Base-by-base conservation (phyloP, 129 eudicot species). In the Helichrysum umbraculigerum region DNA sequence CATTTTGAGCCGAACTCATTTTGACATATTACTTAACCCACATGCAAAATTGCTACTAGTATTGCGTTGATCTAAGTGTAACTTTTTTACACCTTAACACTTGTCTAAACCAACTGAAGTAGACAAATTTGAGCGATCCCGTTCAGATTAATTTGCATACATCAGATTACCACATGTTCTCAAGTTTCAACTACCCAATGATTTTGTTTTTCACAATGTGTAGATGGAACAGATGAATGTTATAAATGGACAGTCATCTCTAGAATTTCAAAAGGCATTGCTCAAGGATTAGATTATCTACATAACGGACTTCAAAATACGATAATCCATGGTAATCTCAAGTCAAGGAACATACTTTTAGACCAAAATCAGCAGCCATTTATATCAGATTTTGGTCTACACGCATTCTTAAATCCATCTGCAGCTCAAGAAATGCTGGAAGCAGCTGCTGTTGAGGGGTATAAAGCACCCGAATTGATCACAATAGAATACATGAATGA, bases 391-490 rank as follows among this genome's bases (percentile, higher is more conserved):
- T 87, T 86, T 68, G 95, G 99, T 51, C 79, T 95, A 47, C 89
- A 86, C 60, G 84, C 84, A 14, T 78, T 91, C 50, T 61, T 95
- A 85, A 91, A 89, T 66, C 86, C 90, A 8, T 60, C 84, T 6
- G 83, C 96, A 20, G 92, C 87, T 51, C 96, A 95, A 67, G 90
- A 87, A 80, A 86, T 95, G 89, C 85, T 91, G 28, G 95, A 95
- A 78, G 78, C 70, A 15, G 89, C 94, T 35, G 82, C 89, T 12
- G 79, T 56, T n/a, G 84, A 91, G 68, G 99, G 97, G 22, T 95
- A 95, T 51, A 95, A 86, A 74, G 95, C 99, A 30, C 99, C 99
- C 1, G 99, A 95, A 84, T 66, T 89, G 79, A 91, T 91, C 71
- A 87, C 80, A 68, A 81, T 89, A 80, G 88, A 84, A 70, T 92